Evolutionary conservation across 2,329 filamentous ascomycete genomes (phyloP), one percentile per base, ranked within the genome.

Genomic region (Colletotrichum higginsianum): DNA sequence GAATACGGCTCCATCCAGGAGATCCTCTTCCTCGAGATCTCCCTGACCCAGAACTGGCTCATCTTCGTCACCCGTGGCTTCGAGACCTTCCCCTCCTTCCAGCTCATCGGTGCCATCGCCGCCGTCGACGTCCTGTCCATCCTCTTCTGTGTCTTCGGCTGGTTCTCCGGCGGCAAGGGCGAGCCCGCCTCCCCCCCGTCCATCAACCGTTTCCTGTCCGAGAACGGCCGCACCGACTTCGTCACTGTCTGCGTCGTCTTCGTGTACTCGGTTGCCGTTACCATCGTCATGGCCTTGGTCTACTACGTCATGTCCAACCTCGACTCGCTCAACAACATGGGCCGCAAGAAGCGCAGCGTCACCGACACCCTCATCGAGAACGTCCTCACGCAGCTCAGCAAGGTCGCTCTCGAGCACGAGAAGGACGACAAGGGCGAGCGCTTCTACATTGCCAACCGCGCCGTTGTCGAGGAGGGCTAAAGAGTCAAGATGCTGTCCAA

Each of bases 1-100:
- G 92, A 92, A 84, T 94, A 89, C 78, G 92, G 92, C 80, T 90
- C 89, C 77, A 87, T 93, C 74, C 92, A 94, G 84, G 91, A 92
- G 78, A 91, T 94, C 71, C 83, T 94, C 71, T 94, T 94, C 85
- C 87, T 94, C 55, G 87, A 94, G 79, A 91, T 94, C 76, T 89
- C 91, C 7, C 85, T 94, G 46, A 92, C 92, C 18, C 91, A 94
- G 84, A 94, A 93, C 80, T 94, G 92, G 92, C 86, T 94, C 70
- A 94, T 94, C 80, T 93, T 94, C 81, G 92, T 94, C 78, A 94
- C 92, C 50, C 91, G 92, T 77, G 90, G 92, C 79, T 90, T 89
- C 76, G 87, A 90, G 82, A 94, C 92, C 38, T 92, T 89, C 86
- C 92, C 92, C 71, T 93, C 91, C 2, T 93, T 91, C 90, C 92